These are phyloP conservation scores for Chalciporus pseudorubinellus DNA, from an alignment of 768 basidiomycete species.

Conservation along the genomic window DNA sequence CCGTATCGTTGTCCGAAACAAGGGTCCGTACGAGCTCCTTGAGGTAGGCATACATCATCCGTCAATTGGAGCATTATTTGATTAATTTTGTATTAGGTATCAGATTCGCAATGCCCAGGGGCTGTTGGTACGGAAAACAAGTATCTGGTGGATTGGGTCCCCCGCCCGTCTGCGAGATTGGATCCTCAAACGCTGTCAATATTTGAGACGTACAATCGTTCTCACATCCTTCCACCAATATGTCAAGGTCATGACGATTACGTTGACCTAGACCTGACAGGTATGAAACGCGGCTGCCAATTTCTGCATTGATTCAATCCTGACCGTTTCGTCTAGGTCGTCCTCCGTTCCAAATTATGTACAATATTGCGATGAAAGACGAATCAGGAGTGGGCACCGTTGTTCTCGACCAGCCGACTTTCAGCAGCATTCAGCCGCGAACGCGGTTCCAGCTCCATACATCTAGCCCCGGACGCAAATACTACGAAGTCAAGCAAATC, in stretches of 20 bases:
- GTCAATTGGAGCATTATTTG: background rate
- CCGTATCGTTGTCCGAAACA: conserved; percentile 66
- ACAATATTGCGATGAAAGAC: conserved; percentile 72
- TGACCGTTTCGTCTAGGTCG: conserved; percentile 48
- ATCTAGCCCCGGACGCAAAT: conserved; percentile 72
- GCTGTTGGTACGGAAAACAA: conserved; percentile 57
- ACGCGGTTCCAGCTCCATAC: conserved; percentile 83
- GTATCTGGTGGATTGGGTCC: conserved; percentile 77
- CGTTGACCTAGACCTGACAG: conserved; percentile 80
- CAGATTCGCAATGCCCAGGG: conserved; percentile 86
- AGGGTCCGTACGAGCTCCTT: conserved; percentile 72
- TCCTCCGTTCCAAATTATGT: conserved; percentile 92
- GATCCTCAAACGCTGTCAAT: conserved; percentile 53
- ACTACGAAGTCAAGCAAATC: conserved; percentile 87
- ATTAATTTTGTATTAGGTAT: conserved; percentile 48
- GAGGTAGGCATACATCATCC: conserved; percentile 44
- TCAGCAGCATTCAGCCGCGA: conserved; percentile 80
- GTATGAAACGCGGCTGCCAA: conserved; percentile 35
- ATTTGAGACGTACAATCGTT: conserved; percentile 65
- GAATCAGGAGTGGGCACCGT: conserved; percentile 68
- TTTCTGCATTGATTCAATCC: background rate
- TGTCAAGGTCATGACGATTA: conserved; percentile 82
- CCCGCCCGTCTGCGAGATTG: conserved; percentile 71
- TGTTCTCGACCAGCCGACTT: conserved; percentile 71
- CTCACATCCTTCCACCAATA: conserved; percentile 70